Base-by-base conservation (phyloP, 2,329 filamentous ascomycete genomes). In the Arthrobotrys megalospora region DNA sequence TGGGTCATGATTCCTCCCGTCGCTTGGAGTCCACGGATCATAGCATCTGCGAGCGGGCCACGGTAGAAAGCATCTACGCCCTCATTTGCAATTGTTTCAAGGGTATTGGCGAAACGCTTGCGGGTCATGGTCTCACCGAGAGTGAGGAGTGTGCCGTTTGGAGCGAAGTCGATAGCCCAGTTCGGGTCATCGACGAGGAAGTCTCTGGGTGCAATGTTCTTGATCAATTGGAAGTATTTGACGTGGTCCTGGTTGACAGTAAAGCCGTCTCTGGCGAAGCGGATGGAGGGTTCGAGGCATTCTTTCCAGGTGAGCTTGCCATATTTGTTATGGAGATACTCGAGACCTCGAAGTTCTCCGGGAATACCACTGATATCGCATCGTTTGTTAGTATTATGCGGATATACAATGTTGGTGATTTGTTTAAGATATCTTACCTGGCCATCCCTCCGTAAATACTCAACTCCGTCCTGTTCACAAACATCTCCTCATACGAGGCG, bases 91-190 rank as follows among this genome's bases (percentile, higher is more conserved):
- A 98, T 93, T 0, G 87, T 88, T 82, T 95, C 90, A 0, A 98
- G 88, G 0, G 94, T 93, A 77, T 93, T 83, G 81, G 93, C 94
- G 82, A 94, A 97, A 72, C 94, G 89, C 82, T 91, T 92, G 52
- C 94, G 88, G 0, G 91, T 94, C 82, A 98, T 93, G 0, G 85
- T 91, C 60, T 97, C 93, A 16, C 93, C 93, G 1, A 94, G 84
- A 16, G 88, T 86, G 0, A 97, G 81, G 1, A 93, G 86, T 0
- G 88, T 91, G 2, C 94, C 95, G 77, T 94, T 90, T 0, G 93
- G 93, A 1, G 93, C 94, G 85, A 97, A 97, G 83, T 97, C 95
- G 58, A 92, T 84, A 0, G 94, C 93, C 91, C 93, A 98, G 2
- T 90, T 89, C 0, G 91, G 90, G 71, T 97, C 90, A 2, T 92